phyloP scores from a whole-genome alignment of 257 asterid genomes.

The Ajuga chamaepitys region DNA sequence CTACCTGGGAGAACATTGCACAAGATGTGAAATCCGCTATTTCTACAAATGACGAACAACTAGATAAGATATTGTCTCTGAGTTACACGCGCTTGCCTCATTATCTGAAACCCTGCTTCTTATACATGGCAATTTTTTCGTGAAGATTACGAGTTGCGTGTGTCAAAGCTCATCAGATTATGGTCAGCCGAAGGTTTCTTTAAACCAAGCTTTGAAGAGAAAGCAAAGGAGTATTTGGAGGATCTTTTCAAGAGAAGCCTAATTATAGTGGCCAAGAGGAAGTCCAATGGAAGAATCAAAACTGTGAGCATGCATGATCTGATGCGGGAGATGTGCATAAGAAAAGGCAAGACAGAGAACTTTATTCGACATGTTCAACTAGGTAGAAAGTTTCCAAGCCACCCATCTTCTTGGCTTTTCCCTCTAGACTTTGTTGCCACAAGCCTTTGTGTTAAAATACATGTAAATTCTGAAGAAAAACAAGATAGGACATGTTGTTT shows the following conservation, averaged over 20 bases:
- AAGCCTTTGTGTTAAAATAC: background rate
- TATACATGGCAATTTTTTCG: background rate
- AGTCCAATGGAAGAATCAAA: constrained; percentile 6
- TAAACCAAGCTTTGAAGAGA: background rate
- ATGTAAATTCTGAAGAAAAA: no score
- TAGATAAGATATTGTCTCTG: background rate
- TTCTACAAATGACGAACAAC: background rate
- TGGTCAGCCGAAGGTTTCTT: constrained; percentile 5
- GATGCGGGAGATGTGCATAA: constrained; percentile 6
- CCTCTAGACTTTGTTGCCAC: background rate
- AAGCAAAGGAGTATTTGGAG: background rate
- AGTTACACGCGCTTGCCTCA: constrained; percentile 7
- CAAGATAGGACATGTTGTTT: no score
- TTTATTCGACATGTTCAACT: background rate
- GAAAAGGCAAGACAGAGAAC: background rate
- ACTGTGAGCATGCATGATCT: constrained; percentile 3
- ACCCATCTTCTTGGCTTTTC: background rate
- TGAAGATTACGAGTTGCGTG: background rate
- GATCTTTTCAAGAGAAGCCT: background rate
- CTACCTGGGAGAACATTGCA: constrained; percentile 5
- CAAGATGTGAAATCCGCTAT: background rate
- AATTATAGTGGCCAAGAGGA: background rate
- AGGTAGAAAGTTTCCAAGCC: background rate
- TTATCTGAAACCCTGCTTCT: background rate
- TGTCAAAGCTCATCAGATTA: background rate